A percentile compares a stretch with the other conserved stretches of the same genome.
Conservation (phyloP, 768 basidiomycete genomes). For the Russula virescens region DNA sequence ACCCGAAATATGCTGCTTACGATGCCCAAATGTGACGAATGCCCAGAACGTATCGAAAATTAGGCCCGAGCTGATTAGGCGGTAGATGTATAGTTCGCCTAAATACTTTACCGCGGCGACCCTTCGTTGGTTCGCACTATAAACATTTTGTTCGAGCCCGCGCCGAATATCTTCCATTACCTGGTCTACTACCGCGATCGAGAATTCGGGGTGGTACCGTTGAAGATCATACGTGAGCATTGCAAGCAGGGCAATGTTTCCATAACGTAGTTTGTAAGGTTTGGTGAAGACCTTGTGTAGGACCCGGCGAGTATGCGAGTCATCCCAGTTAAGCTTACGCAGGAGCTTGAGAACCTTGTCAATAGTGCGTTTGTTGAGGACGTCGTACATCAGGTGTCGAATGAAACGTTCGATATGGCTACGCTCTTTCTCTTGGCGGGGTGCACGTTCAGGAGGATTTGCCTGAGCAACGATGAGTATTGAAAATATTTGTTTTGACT, state of each 20-base stretch:
- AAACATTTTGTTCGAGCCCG: conserved; percentile 90
- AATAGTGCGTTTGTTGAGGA: conserved; percentile 87
- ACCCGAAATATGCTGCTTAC: conserved; percentile 47
- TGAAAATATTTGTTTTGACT: conserved; percentile 6
- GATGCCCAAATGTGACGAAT: conserved; percentile 90
- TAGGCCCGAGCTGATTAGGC: conserved; percentile 80
- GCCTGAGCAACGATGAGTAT: conserved; percentile 48
- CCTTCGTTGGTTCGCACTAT: conserved; percentile 91
- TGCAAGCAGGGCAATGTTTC: conserved; percentile 82
- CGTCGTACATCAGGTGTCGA: conserved; percentile 90
- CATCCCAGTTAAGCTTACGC: conserved; percentile 96
- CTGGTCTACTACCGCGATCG: conserved; percentile 86
- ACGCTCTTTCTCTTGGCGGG: conserved; percentile 79
- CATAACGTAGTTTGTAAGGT: conserved; percentile 95
- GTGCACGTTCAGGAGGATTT: conserved; percentile 92
- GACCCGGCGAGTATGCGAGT: conserved; percentile 48
- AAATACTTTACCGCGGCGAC: conserved; percentile 91
- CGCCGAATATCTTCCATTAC: conserved; percentile 87
- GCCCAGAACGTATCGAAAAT: conserved; percentile 95
- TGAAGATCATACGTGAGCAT: conserved; percentile 95
- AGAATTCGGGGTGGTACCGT: conserved; percentile 86
- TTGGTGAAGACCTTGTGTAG: conserved; percentile 93
- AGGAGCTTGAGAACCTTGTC: conserved; percentile 93
- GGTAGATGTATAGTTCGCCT: conserved; percentile 96
- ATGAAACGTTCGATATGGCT: conserved; percentile 89